These are phyloP conservation scores for Hypericum androsaemum DNA, from an alignment of 345 rosid species.

Conservation along the genomic window DNA sequence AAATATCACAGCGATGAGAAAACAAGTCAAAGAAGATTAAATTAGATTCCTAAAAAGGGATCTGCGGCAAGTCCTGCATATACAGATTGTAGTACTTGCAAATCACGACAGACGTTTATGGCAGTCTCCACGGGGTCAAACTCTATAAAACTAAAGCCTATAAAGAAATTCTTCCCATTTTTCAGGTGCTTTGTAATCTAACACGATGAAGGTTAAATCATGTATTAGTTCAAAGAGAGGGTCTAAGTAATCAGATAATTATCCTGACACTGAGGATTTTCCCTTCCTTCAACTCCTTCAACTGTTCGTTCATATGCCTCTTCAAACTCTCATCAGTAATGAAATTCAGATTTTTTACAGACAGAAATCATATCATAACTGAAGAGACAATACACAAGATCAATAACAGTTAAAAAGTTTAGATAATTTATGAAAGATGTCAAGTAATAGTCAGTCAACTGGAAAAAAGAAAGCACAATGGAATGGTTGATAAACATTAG, in stretches of 20 bases:
- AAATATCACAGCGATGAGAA: background rate
- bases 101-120: constrained; percentile 44
- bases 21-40: too few relatives aligned
- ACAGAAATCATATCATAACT: constrained; percentile 81
- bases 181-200: constrained; percentile 81
- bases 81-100: constrained; percentile 46
- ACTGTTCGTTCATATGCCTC: constrained; percentile 53
- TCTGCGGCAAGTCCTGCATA: background rate
- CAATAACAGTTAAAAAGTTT: constrained; percentile 5
- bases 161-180: constrained; percentile 69
- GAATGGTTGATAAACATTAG: too few relatives aligned
- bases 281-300: constrained; percentile 71
- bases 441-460: too few relatives aligned
- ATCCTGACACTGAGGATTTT: constrained; percentile 71
- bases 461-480: too few relatives aligned
- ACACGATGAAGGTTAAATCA: constrained; percentile 8
- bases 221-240: constrained; percentile 8
- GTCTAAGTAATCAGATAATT: constrained; percentile 16
- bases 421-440: too few relatives aligned
- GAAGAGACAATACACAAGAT: constrained; percentile 23
- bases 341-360: constrained; percentile 86
- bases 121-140: constrained; percentile 81
- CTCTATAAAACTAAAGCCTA: constrained; percentile 88
- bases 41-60: background rate
- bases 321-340: constrained; percentile 65